Base-by-base conservation (phyloP, 139 green algal species). In the Mesotaenium endlicherianum region DNA sequence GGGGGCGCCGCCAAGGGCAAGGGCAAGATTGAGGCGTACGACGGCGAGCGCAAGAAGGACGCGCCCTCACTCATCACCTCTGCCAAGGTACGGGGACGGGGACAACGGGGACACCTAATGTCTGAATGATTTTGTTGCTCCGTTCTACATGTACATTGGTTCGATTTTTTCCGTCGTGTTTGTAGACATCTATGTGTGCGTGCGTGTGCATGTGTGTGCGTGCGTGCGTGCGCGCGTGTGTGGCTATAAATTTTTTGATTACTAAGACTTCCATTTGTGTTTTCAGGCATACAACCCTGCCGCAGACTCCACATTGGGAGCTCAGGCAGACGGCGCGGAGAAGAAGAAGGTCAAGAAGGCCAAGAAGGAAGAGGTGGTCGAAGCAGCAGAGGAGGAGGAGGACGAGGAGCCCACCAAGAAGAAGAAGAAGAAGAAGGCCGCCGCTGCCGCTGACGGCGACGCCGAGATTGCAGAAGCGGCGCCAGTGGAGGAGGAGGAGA, bases 241-340 rank as follows among this genome's bases (percentile, higher is more conserved):
- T 64, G 20, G 53, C 53, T 64, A 26, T 75, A 16, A 43, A 31
- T 75, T 11, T 75, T 16, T 38, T 75, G 16, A 75, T 16, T 43
- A 75, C 11, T n/a, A n/a, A n/a, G n/a, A n/a, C n/a, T n/a, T n/a
- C n/a, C n/a, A 74, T 74, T 40, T 74, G 11, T 74, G 11, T n/a
- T 38, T 60, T 14, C 81, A 87, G 81, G 49, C 81, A 0, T 87
- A 87, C 60, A 87, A 87, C 75, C 58, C 81, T 3, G 81, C 81
- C 0, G 50, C 81, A 2, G 81, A 87, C 42, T 39, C 38, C 20
- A 67, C 53, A 26, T 17, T 86, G 20, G 72, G 38, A 6, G 74
- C 31, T 1, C 36, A 1, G 82, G 91, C 93, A 2, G 97, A 97
- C 91, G 94, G 98, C 80, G 83, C 90, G 16, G 95, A 92, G 55